Evolutionary conservation across 2,329 filamentous ascomycete genomes (phyloP), one percentile per base, ranked within the genome.

Genomic region (Alternaria conjuncta): DNA sequence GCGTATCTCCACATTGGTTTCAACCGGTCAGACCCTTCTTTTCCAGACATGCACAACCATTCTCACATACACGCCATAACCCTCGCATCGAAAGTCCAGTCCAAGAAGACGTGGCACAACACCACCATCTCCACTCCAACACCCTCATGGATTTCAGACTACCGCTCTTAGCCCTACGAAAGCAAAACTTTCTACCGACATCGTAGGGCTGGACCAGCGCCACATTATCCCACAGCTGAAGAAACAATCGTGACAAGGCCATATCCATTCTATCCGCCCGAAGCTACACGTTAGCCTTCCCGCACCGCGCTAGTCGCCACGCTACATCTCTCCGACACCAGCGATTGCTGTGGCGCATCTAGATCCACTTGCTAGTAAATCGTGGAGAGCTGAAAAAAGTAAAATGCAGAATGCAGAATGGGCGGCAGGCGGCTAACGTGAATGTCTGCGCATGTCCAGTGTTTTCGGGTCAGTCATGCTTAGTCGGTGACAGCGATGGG

Each of bases 301-400:
- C 36, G 36, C 36, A 41, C 36, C 36, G n/a, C 36, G 36, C 36
- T 41, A 41, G 36, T 41, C 36, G 36, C 26, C 49, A 32, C 28
- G 49, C 49, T 51, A 51, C 28, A 51, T 32, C 18, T 51, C 49
- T 51, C 49, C 49, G 18, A 32, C 32, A 41, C 36, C 36, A 41
- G 36, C 49, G 32, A 20, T 26, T 36, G 20, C 28, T 23, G 28
- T 51, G 49, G 49, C 49, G 49, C 49, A 9, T 51, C 49, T 36
- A 51, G 49, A 51, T 36, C 49, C 49, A 36, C 49, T 36, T 18
- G 20, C 18, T 51, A 51, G 49, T 13, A 23, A 46, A 56, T 26
- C 54, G 54, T 56, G 54, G 54, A 56, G 54, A 56, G 54, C 54
- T 56, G 54, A 46, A 56, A 45, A 28, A 28, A 25, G 28, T 50